phyloP scores from a whole-genome alignment of 768 basidiomycete genomes.

The Roridomyces roridus region DNA sequence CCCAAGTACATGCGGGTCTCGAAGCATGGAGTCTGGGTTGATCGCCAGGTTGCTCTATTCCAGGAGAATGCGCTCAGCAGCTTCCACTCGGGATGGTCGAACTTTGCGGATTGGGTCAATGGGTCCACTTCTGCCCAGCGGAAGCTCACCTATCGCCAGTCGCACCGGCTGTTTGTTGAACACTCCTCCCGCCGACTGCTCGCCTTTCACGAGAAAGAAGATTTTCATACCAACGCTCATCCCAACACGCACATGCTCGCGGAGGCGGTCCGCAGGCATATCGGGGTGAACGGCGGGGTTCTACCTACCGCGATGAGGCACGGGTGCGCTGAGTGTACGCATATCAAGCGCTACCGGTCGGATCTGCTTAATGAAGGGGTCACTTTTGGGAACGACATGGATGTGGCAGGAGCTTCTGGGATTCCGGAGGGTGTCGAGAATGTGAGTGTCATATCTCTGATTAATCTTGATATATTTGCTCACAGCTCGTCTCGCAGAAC shows the following conservation, averaged over 20 bases:
- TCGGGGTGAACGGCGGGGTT: conserved; percentile 26
- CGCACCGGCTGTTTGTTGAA: conserved; percentile 34
- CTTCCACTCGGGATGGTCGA: conserved; percentile 27
- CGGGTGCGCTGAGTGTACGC: conserved; percentile 5
- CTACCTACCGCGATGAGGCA: neutral
- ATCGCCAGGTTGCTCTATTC: conserved; percentile 17
- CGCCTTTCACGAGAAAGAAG: conserved; percentile 8
- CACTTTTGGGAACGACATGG: neutral
- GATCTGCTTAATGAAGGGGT: neutral
- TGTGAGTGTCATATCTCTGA: neutral
- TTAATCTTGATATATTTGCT: neutral
- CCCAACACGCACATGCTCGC: conserved; percentile 17
- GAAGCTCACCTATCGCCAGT: conserved; percentile 28
- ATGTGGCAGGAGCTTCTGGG: neutral
- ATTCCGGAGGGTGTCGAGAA: neutral
- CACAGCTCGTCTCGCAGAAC: neutral
- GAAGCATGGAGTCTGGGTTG: conserved; percentile 25
- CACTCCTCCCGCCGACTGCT: conserved; percentile 31
- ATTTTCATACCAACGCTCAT: conserved; percentile 24
- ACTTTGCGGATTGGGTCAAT: conserved; percentile 30
- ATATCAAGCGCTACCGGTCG: conserved; percentile 1
- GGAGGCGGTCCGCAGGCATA: conserved; percentile 2
- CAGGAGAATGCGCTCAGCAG: conserved; percentile 25
- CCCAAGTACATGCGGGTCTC: conserved; percentile 27
- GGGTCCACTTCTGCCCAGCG: neutral